A percentile compares a stretch with the other conserved stretches of the same genome.
phyloP scores from a whole-genome alignment of 306 rosid genomes.

The Glycine soja region DNA sequence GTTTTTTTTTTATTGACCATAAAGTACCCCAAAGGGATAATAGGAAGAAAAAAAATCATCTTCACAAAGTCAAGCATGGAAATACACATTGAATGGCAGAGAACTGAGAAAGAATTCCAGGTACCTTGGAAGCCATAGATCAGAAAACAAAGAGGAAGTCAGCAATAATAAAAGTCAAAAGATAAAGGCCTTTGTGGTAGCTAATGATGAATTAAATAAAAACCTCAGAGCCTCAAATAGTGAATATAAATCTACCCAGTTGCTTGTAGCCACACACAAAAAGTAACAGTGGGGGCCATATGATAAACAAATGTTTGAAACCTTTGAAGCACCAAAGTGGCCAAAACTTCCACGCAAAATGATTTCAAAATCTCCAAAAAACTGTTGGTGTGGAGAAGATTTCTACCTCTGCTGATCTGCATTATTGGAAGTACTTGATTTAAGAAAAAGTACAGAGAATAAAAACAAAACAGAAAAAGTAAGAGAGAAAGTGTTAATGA shows the following conservation, averaged over 20 bases:
- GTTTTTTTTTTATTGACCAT: conserved; percentile 13
- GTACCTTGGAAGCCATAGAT: conserved; percentile 46
- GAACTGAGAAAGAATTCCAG: conserved; percentile 4
- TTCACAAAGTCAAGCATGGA: conserved; percentile 33
- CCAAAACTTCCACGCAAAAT: neutral
- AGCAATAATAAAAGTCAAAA: neutral
- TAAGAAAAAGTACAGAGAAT: neutral
- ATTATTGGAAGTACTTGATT: conserved; percentile 29
- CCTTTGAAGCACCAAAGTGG: neutral
- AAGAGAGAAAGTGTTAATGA: neutral
- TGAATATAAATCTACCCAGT: neutral
- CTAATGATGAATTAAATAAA: neutral
- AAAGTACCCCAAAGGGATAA: no score
- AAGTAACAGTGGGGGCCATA: conserved; percentile 34
- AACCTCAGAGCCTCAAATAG: neutral
- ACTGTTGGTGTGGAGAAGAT: no score
- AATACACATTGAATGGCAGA: neutral
- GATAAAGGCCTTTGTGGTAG: neutral
- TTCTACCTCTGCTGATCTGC: neutral
- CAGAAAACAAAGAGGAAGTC: conserved; percentile 25
- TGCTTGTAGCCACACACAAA: conserved; percentile 18
- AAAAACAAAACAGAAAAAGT: neutral
- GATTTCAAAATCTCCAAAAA: conserved; percentile 24
- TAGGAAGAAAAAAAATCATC: conserved; percentile 16
- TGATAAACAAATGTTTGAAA: neutral